Conservation (phyloP, 208 protist genomes). For the Leishmania tarentolae region DNA sequence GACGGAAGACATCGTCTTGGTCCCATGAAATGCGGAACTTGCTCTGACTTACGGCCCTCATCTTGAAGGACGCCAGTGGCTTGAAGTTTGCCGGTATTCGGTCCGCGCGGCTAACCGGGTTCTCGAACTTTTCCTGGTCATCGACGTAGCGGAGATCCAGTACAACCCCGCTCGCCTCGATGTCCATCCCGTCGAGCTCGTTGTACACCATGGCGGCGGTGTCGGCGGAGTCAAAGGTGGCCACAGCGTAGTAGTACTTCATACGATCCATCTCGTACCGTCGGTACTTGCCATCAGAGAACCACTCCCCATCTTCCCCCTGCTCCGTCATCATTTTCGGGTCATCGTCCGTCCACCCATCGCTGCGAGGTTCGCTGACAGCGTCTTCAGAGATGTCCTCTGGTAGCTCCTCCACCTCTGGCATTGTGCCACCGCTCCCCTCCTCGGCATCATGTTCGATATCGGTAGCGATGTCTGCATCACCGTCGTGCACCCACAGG, state of each 20-base stretch:
- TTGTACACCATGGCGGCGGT: slow-evolving; percentile 94
- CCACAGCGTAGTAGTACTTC: slow-evolving; percentile 98
- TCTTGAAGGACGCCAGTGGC: slow-evolving; percentile 80
- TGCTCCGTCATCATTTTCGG: slow-evolving; percentile 72
- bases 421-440: slow-evolving; percentile 9
- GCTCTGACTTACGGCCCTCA: slow-evolving; percentile 84
- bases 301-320: slow-evolving; percentile 86
- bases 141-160: slow-evolving; percentile 97
- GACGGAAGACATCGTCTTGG: slow-evolving; percentile 87
- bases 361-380: slow-evolving; percentile 40
- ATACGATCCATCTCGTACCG: slow-evolving; percentile 94
- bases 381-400: slow-evolving; percentile 49
- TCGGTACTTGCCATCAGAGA: slow-evolving; percentile 90
- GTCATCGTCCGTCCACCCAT: slow-evolving; percentile 85
- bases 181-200: slow-evolving; percentile 95
- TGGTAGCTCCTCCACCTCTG: slow-evolving; percentile 43
- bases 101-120: slow-evolving; percentile 61
- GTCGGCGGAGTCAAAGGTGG: slow-evolving; percentile 92
- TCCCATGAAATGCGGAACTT: slow-evolving; percentile 93
- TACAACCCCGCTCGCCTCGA: slow-evolving; percentile 94
- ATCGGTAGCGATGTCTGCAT: slow-evolving; percentile 10
- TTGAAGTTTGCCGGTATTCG: slow-evolving; percentile 81
- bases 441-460: slow-evolving; percentile 11
- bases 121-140: slow-evolving; percentile 90
- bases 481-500: slow-evolving; percentile 74